Evolutionary conservation across 306 rosid genomes (phyloP), one percentile per base, ranked within the genome.

Genomic region (Luffa aegyptiaca): DNA sequence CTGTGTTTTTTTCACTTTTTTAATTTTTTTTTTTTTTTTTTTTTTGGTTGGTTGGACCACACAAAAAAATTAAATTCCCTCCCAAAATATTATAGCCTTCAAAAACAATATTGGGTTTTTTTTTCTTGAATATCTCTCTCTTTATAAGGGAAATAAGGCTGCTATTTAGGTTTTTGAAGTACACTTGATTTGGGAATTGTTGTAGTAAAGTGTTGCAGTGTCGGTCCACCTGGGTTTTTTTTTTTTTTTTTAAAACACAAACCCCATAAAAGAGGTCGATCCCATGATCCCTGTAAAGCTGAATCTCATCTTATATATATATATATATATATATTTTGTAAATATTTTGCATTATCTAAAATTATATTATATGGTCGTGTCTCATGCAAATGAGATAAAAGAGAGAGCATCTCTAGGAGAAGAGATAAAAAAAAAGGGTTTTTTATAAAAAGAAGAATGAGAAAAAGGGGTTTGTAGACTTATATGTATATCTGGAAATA

Each of bases 131-230:
- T 52, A 14, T 42, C 46, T 3, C 5, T 42, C 46, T 7, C 46
- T 42, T 1, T 42, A 58, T 3, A 21, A 33, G 41, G 45, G 21
- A 13, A 39, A 3, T 69, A 72, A 72, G 77, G 77, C 44, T 73
- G 77, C 26, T 12, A 3, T 26, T 72, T 48, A 46, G 6, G 58
- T 46, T 72, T 48, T 13, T 16, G 33, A 49, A 31, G 57, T 16
- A 73, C 78, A 73, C 78, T 45, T 73, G 78, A 73, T 73, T 33
- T 73, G 45, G 13, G 59, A 49, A 46, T 49, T 73, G 77, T 49
- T 31, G 59, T 26, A 73, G 59, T 73, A 48, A 48, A 73, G 59
- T 31, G 77, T 70, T 73, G 61, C 26, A 8, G 6, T 49, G 44
- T 73, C 61, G 77, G 77, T 46, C 77, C 77, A 26, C 77, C 58